phyloP scores from a whole-genome alignment of 2,329 filamentous ascomycete genomes.

The Monosporascus sp. region DNA sequence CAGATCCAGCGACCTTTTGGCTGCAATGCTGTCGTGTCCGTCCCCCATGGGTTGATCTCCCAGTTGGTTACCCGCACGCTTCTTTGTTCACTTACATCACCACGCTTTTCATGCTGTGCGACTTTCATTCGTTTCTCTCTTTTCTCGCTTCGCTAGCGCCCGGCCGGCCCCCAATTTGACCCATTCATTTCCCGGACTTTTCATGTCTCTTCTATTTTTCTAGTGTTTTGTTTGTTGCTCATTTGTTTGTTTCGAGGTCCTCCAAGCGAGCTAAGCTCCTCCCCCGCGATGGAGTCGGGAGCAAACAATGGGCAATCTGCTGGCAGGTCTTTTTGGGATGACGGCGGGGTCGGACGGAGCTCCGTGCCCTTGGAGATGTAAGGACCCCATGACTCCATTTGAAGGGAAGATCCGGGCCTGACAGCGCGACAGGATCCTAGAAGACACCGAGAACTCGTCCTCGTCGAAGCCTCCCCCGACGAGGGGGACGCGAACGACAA shows the following conservation, averaged over 20 bases:
- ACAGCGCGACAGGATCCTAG: slow-evolving; percentile 16
- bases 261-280: neutral
- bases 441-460: slow-evolving; percentile 20
- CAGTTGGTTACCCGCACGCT: too few relatives aligned
- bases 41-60: too few relatives aligned
- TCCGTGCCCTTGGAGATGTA: slow-evolving; percentile 25
- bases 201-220: neutral
- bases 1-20: too few relatives aligned
- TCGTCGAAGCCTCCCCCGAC: slow-evolving; percentile 21
- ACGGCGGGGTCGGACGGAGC: slow-evolving; percentile 16
- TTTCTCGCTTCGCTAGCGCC: too few relatives aligned
- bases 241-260: neutral
- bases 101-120: too few relatives aligned
- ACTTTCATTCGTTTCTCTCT: too few relatives aligned
- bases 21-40: too few relatives aligned
- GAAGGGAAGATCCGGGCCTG: neutral
- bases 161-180: too few relatives aligned
- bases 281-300: slow-evolving; percentile 21
- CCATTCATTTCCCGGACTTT: neutral
- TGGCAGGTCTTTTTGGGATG: slow-evolving; percentile 20
- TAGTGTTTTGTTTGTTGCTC: too few relatives aligned
- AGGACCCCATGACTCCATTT: neutral
- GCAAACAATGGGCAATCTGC: slow-evolving; percentile 14
- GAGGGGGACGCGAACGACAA: slow-evolving; percentile 12
- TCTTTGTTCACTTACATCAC: too few relatives aligned